phyloP scores from a whole-genome alignment of 148 eudicot genomes.

The Rhododendron ovatum region DNA sequence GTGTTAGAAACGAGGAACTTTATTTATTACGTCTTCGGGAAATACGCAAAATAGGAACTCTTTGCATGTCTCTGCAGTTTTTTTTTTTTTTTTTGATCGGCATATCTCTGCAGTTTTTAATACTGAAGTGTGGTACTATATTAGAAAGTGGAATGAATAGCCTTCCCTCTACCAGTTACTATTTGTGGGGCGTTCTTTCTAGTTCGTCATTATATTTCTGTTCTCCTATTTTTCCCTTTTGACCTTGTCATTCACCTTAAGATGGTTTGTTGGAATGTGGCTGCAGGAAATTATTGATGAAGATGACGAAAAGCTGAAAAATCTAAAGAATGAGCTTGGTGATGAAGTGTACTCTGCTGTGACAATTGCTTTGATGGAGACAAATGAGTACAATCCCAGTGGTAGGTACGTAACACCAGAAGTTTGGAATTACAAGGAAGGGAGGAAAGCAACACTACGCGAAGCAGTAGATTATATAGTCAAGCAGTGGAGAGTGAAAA shows the following conservation, averaged over 20 bases:
- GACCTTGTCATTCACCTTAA: not conserved
- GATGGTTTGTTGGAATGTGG: not conserved
- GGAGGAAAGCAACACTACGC: conserved; percentile 29
- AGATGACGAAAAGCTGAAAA: conserved; percentile 36
- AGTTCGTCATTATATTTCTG: not conserved
- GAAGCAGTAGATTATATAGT: conserved; percentile 26
- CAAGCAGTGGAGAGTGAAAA: conserved; percentile 23
- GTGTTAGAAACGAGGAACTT: not conserved
- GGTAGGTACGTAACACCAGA: conserved; percentile 37
- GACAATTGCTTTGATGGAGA: conserved; percentile 33
- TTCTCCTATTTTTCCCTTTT: not conserved
- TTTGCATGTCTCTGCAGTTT: not conserved
- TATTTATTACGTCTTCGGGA: not conserved
- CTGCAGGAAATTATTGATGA: conserved; percentile 38
- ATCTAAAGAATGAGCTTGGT: conserved; percentile 28
- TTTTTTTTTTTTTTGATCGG: no score
- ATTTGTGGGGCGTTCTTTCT: not conserved
- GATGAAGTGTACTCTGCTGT: conserved; percentile 28
- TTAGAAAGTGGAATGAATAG: not conserved
- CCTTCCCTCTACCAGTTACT: not conserved
- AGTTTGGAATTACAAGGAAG: conserved; percentile 33
- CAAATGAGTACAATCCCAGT: conserved; percentile 40
- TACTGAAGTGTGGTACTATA: not conserved
- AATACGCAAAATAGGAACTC: not conserved
- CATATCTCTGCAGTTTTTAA: not conserved